Conservation (phyloP, 1,284 basidiomycete genomes). For the Ganoderma sp. region DNA sequence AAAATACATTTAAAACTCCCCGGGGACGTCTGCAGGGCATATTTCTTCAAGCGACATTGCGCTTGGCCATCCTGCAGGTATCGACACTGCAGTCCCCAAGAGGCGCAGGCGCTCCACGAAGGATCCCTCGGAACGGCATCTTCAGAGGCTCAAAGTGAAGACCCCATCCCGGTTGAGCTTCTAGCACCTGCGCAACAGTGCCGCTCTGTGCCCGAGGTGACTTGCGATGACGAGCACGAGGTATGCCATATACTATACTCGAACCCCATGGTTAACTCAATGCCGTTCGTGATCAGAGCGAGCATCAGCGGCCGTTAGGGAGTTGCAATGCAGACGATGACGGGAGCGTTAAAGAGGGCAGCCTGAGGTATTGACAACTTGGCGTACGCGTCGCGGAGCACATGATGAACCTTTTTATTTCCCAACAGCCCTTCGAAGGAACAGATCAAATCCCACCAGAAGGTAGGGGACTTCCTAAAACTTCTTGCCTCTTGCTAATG, state of each 20-base stretch:
- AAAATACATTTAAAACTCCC: not conserved
- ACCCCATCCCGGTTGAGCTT: not conserved
- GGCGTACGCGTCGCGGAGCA: not conserved
- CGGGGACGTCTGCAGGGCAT: conserved; percentile 14
- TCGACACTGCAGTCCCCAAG: conserved; percentile 10
- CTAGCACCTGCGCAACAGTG: not conserved
- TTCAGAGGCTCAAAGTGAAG: not conserved
- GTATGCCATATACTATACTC: not conserved
- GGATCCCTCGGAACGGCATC: not conserved
- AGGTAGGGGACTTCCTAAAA: not conserved
- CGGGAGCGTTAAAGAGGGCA: not conserved
- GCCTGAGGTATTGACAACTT: not conserved
- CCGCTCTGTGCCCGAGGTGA: not conserved
- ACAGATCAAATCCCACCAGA: not conserved
- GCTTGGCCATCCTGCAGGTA: conserved; percentile 8
- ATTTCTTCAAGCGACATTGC: conserved; percentile 13
- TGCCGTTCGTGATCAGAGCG: not conserved
- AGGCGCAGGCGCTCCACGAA: not conserved
- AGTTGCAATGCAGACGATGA: not conserved
- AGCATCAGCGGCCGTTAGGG: not conserved
- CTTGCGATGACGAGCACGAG: not conserved
- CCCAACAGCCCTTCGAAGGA: not conserved
- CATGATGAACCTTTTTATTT: not conserved
- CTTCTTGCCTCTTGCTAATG: not conserved
- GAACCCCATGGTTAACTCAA: not conserved